phyloP scores from a whole-genome alignment of 345 rosid genomes.

The Schrenkiella parvula region DNA sequence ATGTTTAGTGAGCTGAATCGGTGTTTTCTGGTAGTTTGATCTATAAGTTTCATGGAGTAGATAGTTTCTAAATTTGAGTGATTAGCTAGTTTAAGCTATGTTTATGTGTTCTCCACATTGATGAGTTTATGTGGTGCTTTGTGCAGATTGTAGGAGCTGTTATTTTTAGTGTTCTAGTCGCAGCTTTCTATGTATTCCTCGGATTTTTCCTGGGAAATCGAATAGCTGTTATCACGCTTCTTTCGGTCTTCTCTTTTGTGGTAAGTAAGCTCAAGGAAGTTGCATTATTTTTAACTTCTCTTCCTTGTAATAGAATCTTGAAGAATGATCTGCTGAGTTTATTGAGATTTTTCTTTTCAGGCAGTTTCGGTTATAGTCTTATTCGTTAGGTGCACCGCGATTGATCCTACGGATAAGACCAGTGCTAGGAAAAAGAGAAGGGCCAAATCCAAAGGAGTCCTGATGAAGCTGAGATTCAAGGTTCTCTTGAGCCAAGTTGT shows the following conservation, averaged over 20 bases:
- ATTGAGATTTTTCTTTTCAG: conserved; percentile 38
- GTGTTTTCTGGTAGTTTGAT: too few species aligned
- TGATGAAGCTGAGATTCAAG: conserved; percentile 61
- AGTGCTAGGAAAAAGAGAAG: conserved; percentile 60
- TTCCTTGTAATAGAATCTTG: neutral
- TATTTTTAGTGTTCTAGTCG: conserved; percentile 60
- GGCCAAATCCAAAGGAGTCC: conserved; percentile 45
- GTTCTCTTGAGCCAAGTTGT: conserved; percentile 71
- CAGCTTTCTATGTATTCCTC: conserved; percentile 69
- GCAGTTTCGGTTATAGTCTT: conserved; percentile 67
- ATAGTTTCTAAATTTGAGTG: too few species aligned
- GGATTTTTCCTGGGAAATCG: conserved; percentile 81
- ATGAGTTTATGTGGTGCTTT: too few species aligned
- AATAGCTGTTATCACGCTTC: conserved; percentile 61
- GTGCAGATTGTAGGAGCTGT: conserved; percentile 84
- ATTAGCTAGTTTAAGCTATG: too few species aligned
- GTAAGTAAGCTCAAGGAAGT: conserved; percentile 36
- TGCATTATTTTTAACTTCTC: neutral
- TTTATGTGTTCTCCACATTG: too few species aligned
- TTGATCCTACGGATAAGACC: conserved; percentile 88
- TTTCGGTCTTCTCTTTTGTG: conserved; percentile 58
- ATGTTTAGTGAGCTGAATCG: conserved; percentile 1
- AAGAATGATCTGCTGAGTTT: neutral
- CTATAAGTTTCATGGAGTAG: too few species aligned
- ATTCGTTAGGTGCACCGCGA: conserved; percentile 78